Percentiles rank a stretch among this genome's conserved stretches.
phyloP scores from a whole-genome alignment of 495 filamentous ascomycete species.

The Aspergillus carlsbadensis region DNA sequence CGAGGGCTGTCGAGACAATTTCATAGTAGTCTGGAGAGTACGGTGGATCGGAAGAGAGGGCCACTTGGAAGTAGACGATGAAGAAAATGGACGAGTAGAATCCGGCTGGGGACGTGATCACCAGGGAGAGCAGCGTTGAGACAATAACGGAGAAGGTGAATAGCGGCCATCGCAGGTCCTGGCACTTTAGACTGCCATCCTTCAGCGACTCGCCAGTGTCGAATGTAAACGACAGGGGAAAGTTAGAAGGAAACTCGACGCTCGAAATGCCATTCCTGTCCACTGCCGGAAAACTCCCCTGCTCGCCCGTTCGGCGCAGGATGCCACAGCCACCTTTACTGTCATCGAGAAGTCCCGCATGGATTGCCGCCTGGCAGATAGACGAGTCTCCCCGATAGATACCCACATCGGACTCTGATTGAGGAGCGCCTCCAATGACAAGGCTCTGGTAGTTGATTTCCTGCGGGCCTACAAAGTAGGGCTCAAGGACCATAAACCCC shows the following conservation, averaged over 20 bases:
- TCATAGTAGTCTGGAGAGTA: conserved; percentile 43
- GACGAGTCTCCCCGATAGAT: conserved; percentile 77
- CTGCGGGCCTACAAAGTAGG: conserved; percentile 65
- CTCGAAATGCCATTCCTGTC: conserved; percentile 61
- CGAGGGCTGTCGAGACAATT: conserved; percentile 62
- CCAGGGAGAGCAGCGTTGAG: conserved; percentile 62
- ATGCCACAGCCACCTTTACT: conserved; percentile 70
- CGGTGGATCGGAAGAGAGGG: conserved; percentile 70
- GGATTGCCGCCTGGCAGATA: conserved; percentile 72
- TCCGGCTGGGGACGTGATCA: conserved; percentile 59
- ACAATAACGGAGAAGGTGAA: conserved; percentile 63
- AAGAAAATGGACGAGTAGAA: conserved; percentile 68
- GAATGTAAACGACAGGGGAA: conserved; percentile 69
- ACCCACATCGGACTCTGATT: conserved; percentile 29
- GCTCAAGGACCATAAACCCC: conserved; percentile 62
- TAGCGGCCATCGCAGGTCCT: conserved; percentile 67
- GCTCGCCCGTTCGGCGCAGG: conserved; percentile 60
- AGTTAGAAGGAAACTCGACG: conserved; percentile 63
- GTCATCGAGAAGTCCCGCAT: conserved; percentile 67
- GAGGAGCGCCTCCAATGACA: conserved; percentile 65
- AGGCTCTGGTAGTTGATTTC: conserved; percentile 63
- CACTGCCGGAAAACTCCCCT: conserved; percentile 51
- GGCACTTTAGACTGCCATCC: conserved; percentile 41
- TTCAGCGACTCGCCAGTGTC: conserved; percentile 23
- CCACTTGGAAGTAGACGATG: conserved; percentile 73